Evolutionary conservation across 257 asterid genomes (phyloP).

Genomic region (Catharanthus roseus): DNA sequence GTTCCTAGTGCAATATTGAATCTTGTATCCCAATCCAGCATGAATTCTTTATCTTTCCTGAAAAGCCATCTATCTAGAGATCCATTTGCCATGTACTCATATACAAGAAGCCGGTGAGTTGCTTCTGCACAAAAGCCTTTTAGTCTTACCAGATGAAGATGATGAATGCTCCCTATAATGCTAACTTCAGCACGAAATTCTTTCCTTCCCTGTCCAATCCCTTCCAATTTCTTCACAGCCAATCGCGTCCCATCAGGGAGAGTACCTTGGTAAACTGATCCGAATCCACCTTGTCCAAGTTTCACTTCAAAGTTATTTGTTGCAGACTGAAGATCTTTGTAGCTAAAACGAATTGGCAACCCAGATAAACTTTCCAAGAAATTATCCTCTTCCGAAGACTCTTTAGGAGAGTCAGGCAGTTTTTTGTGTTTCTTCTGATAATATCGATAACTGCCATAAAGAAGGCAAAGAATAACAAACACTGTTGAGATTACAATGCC

Average conservation of each 20-base stretch:
- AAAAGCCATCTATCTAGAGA: conserved; percentile 91
- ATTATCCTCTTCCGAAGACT: conserved; percentile 77
- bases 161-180: conserved; percentile 96
- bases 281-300: conserved; percentile 99
- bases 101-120: conserved; percentile 78
- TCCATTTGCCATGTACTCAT: conserved; percentile 87
- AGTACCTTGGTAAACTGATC: conserved; percentile 77
- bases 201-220: conserved; percentile 92
- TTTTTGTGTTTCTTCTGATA: conserved; percentile 42
- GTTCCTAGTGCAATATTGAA: conserved; percentile 72
- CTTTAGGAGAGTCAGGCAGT: conserved; percentile 39
- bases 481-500: conserved; percentile 44
- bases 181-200: conserved; percentile 98
- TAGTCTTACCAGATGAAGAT: conserved; percentile 73
- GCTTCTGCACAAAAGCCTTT: conserved; percentile 91
- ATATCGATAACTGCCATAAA: conserved; percentile 37
- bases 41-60: conserved; percentile 43
- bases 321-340: conserved; percentile 69
- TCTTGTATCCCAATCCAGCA: conserved; percentile 78
- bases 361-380: conserved; percentile 75
- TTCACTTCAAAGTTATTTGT: conserved; percentile 62
- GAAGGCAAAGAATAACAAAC: conserved; percentile 38
- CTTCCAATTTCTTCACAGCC: conserved; percentile 91
- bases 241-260: conserved; percentile 69
- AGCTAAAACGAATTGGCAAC: conserved; percentile 85